phyloP scores from a whole-genome alignment of 192 early-diverging fungal genomes.

The Allomyces macrogynus region DNA sequence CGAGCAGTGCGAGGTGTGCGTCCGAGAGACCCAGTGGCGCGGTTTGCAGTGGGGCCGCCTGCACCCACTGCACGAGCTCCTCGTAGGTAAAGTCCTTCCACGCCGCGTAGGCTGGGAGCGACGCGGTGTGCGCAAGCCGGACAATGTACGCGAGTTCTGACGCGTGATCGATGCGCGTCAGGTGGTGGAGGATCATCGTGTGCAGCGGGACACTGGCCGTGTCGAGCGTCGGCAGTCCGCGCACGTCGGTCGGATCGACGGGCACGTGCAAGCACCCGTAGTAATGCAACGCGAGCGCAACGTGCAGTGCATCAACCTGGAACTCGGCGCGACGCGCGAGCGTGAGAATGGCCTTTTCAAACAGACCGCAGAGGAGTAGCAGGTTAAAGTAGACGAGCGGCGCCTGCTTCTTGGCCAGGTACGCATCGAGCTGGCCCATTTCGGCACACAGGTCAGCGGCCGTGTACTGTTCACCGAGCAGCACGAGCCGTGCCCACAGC shows the following conservation, averaged over 20 bases:
- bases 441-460: no score
- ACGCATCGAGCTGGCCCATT: no score
- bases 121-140: neutral
- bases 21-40: neutral
- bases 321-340: conserved; percentile 36
- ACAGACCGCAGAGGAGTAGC: neutral
- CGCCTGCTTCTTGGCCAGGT: no score
- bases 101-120: neutral
- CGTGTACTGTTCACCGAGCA: conserved; percentile 6
- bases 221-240: neutral
- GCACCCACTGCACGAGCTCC: neutral
- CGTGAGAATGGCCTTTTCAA: conserved; percentile 41
- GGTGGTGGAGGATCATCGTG: neutral
- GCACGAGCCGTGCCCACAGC: conserved; percentile 66
- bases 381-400: no score
- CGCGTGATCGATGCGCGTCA: no score
- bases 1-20: neutral
- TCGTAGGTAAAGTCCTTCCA: neutral
- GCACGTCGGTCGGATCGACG: conserved; percentile 15
- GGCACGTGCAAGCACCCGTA: conserved; percentile 59
- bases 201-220: neutral
- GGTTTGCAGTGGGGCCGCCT: neutral
- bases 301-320: conserved; percentile 67
- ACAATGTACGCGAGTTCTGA: neutral
- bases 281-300: conserved; percentile 65